phyloP scores from a whole-genome alignment of 75 land plant genomes.

The Adiantum capillusveneris region DNA sequence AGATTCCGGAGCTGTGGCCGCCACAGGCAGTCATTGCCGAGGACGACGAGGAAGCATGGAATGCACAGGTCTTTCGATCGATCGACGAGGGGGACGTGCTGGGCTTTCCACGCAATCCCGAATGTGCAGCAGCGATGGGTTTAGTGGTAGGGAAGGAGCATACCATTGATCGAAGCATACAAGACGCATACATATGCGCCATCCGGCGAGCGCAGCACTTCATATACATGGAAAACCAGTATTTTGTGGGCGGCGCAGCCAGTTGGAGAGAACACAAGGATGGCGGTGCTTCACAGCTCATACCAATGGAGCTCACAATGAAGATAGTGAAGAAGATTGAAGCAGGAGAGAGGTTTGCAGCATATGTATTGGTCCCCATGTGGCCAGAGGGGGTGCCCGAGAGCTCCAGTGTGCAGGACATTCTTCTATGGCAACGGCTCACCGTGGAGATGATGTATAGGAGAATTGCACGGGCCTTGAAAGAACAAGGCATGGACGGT shows the following conservation, averaged over 20 bases:
- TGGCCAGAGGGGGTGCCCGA: constrained; percentile 56
- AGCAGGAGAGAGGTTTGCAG: constrained; percentile 36
- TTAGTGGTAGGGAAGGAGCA: constrained; percentile 23
- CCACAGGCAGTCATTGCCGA: constrained; percentile 8
- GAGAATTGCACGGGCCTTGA: constrained; percentile 24
- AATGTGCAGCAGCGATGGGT: constrained; percentile 18
- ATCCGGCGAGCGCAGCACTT: constrained; percentile 41
- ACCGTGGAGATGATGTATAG: constrained; percentile 44
- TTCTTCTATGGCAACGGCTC: constrained; percentile 23
- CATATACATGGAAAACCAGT: constrained; percentile 58
- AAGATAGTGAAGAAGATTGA: constrained; percentile 47
- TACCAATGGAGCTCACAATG: constrained; percentile 44
- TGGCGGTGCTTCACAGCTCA: constrained; percentile 25
- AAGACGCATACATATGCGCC: constrained; percentile 39
- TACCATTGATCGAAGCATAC: constrained; percentile 39
- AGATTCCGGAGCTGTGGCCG: no score
- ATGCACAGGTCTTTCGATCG: constrained; percentile 48
- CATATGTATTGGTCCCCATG: constrained; percentile 41
- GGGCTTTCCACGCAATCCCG: constrained; percentile 30
- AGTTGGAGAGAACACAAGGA: constrained; percentile 33
- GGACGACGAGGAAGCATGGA: constrained; percentile 29
- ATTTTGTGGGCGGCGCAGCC: constrained; percentile 43
- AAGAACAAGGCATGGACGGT: constrained; percentile 15
- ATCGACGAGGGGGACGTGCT: constrained; percentile 40
- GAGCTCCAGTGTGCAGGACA: constrained; percentile 27